phyloP scores from a whole-genome alignment of 352 stramenopile species.

The Stramenopiles sp. region DNA sequence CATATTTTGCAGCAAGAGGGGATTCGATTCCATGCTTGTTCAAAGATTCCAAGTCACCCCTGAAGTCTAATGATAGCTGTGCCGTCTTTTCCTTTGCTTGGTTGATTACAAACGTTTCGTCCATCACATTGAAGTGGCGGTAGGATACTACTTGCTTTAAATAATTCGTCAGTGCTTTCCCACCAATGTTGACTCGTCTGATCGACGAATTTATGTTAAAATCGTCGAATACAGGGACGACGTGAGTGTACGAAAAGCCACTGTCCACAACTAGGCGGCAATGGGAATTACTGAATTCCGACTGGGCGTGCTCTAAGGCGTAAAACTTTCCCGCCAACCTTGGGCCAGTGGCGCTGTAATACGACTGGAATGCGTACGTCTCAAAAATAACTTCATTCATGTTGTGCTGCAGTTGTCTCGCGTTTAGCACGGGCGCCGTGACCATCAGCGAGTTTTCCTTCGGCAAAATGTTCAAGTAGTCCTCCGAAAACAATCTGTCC shows the following conservation, averaged over 20 bases:
- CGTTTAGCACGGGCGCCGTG: conserved; percentile 38
- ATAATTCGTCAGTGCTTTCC: conserved; percentile 87
- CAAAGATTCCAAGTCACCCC: conserved; percentile 33
- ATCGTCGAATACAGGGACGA: conserved; percentile 60
- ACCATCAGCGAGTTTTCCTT: conserved; percentile 34
- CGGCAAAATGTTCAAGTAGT: conserved; percentile 26
- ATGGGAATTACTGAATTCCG: too few species aligned
- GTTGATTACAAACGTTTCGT: conserved; percentile 39
- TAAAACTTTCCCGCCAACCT: too few species aligned
- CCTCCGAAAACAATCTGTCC: too few species aligned
- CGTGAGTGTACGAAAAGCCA: conserved; percentile 80
- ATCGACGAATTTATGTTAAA: conserved; percentile 21
- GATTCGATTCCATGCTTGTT: not conserved
- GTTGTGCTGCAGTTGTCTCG: conserved; percentile 34
- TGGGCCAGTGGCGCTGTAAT: too few species aligned
- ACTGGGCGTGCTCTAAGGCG: too few species aligned
- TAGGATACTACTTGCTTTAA: conserved; percentile 85
- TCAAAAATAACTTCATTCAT: conserved; percentile 59
- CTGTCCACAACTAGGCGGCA: conserved; percentile 78
- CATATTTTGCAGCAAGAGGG: conserved; percentile 16
- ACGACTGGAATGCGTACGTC: conserved; percentile 38
- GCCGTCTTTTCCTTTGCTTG: conserved; percentile 63
- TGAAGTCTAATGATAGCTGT: conserved; percentile 63
- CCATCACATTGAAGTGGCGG: conserved; percentile 87
- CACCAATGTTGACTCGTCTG: conserved; percentile 65